Percentiles rank a stretch among this genome's conserved stretches.
These are phyloP conservation scores for Anthostomella pinea DNA, from an alignment of 2,329 filamentous ascomycete species.

Conservation along the genomic window DNA sequence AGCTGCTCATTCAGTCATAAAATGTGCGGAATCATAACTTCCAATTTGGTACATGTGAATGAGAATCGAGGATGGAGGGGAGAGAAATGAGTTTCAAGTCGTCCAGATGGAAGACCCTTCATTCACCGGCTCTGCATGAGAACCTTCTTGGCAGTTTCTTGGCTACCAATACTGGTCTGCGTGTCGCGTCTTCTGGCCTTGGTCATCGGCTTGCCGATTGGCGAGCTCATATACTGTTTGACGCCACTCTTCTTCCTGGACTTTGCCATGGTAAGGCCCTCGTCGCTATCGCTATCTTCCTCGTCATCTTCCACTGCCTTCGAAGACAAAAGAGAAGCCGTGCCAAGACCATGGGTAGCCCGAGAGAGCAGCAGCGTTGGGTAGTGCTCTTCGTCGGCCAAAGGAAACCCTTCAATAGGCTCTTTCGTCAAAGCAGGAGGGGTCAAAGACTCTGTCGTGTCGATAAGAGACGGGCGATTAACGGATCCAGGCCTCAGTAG, in stretches of 20 bases:
- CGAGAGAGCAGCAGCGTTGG: slow-evolving; percentile 24
- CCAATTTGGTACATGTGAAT: slow-evolving; percentile 14
- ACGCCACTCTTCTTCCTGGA: slow-evolving; percentile 42
- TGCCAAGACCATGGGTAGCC: slow-evolving; percentile 16
- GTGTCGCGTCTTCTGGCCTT: slow-evolving; percentile 53
- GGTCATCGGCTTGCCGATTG: slow-evolving; percentile 30
- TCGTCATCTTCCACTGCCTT: slow-evolving; percentile 40
- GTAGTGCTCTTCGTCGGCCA: slow-evolving; percentile 35
- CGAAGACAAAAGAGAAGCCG: slow-evolving; percentile 19
- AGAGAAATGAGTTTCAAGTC: not conserved
- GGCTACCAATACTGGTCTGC: slow-evolving; percentile 59
- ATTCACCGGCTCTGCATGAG: slow-evolving; percentile 34
- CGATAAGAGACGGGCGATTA: slow-evolving; percentile 43
- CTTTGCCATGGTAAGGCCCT: slow-evolving; percentile 52
- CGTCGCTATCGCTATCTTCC: slow-evolving; percentile 54
- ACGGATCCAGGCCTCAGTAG: slow-evolving; percentile 48
- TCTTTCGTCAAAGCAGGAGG: slow-evolving; percentile 51
- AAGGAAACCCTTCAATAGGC: slow-evolving; percentile 42
- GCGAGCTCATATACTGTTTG: slow-evolving; percentile 28
- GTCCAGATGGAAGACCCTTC: not conserved
- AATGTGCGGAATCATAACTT: no score
- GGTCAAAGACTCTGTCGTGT: slow-evolving; percentile 53
- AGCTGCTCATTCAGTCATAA: no score
- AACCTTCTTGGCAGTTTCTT: slow-evolving; percentile 62
- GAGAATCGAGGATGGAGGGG: not conserved